Base-by-base conservation (phyloP, 192 early-diverging fungal genomes). In the Paraglomus brasilianum region DNA sequence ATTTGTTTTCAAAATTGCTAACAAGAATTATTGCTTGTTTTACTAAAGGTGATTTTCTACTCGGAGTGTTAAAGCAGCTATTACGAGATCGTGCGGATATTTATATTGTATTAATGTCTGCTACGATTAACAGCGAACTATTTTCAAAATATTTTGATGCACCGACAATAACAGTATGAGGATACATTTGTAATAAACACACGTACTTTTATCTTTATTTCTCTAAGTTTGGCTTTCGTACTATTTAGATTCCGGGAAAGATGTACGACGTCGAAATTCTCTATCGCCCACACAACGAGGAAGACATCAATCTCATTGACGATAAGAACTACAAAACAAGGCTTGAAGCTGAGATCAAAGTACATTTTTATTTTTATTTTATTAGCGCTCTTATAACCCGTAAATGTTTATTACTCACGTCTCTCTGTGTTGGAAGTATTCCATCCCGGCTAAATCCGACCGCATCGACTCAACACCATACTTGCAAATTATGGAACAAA, bases 41-140 rank as follows among this genome's bases (percentile, higher is more conserved):
- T 38, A 76, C 87, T 1, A 85, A 90, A 75, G 91, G 89, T 0
- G 95, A 97, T 69, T 83, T 97, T 53, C 78, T 94, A 39, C 80
- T 97, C 46, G 89, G 88, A 48, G 80, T 97, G 41, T 76, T 95
- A 19, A 81, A 86, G 8, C 78, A 85, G 52, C 77, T 91, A 24
- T 36, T 93, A 9, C 66, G 74, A 5, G 62, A 56, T 15, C 79
- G 87, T 13, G 79, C 81, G 21, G 84, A 91, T 58, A 69, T 97
- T 9, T 80, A 83, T 40, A 77, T 97, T 9, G 87, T 97, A 36
- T 81, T 97, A 66, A 97, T 97, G 95, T 93, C 91, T 55, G 95
- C 95, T 46, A 95, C 93, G 0, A 86, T 91, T 65, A 92, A 95
- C 74, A 87, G 89, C 62, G 80, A 87, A 15, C 74, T 87, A 38